These are phyloP conservation scores for Lichtheimia ramosa DNA, from an alignment of 371 early-diverging fungal genomes.

Conservation along the genomic window DNA sequence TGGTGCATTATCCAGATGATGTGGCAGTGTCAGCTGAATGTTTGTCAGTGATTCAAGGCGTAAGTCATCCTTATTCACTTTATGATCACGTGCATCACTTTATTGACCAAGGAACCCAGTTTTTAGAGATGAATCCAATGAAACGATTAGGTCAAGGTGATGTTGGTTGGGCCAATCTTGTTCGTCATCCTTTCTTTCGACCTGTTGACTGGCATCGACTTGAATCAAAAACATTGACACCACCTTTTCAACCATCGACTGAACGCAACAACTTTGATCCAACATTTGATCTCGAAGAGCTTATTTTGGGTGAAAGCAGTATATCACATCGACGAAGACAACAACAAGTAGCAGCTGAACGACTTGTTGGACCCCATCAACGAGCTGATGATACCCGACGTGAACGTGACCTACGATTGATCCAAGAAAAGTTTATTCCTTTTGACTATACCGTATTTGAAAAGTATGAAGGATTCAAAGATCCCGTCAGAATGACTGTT, in stretches of 20 bases:
- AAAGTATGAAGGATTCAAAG: constrained; percentile 63
- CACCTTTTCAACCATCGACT: constrained; percentile 62
- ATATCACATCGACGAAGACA: constrained; percentile 8
- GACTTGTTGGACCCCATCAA: background rate
- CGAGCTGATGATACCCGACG: constrained; percentile 16
- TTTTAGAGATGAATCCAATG: constrained; percentile 46
- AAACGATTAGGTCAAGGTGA: constrained; percentile 54
- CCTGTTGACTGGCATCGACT: constrained; percentile 49
- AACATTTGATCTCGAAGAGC: constrained; percentile 91
- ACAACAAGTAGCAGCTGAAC: background rate
- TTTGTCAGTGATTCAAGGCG: constrained; percentile 64
- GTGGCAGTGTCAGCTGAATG: constrained; percentile 59
- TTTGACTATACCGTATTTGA: constrained; percentile 71
- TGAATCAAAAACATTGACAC: constrained; percentile 42
- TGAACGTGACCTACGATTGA: constrained; percentile 45
- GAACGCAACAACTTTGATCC: constrained; percentile 89
- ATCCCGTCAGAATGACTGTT: constrained; percentile 64
- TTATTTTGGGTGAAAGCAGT: constrained; percentile 86
- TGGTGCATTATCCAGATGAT: constrained; percentile 57
- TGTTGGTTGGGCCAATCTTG: constrained; percentile 42
- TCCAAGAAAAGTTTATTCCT: constrained; percentile 61
- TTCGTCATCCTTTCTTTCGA: constrained; percentile 55
- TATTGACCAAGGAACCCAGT: constrained; percentile 15
- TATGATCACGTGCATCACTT: background rate
- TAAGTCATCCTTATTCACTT: constrained; percentile 28